Evolutionary conservation across 345 rosid species (phyloP), one percentile per base, ranked within the genome.

Genomic region (Capsella bursapastoris): DNA sequence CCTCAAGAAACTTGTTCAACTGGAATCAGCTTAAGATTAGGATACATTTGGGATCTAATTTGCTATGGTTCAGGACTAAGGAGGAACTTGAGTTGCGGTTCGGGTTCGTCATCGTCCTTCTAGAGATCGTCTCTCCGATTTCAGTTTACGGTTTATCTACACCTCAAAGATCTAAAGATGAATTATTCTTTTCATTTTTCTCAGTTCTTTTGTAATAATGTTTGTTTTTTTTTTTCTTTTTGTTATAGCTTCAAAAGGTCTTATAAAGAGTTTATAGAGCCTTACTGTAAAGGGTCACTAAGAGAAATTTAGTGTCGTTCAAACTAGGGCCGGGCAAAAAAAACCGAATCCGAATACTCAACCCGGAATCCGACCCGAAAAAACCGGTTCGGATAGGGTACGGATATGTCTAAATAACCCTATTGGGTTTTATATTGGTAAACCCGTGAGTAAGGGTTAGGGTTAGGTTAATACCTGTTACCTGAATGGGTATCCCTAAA

Each of bases 201-300:
- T 69, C 49, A 40, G n/a, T n/a, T 59, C 15, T 50, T 22, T 43
- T 63, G 52, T 61, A 63, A 52, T 51, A 9, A 13, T 50, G 44
- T 1, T 1, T 7, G 10, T 34, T 4, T 31, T 31, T 7, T 7
- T 25, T 32, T 32, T 32, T 31, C 0, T 31, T 5, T 7, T 25
- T 34, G 5, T n/a, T 32, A 56, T 56, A 38, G 11, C 37, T 15
- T 48, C 2, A 40, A 44, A 29, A 15, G 43, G 52, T 47, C 11
- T 59, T 57, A 61, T 16, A 45, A 18, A 40, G 11, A 14, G 16
- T 64, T 55, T 25, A 64, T 25, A 64, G 70, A 37, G 45, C 44
- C 72, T 40, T 47, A 74, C 16, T 66, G 78, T 74, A 74, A 74
- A 74, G 73, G 73, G 61, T 66, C 59, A 48, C 38, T 18, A 13